Conservation (phyloP, 306 rosid genomes). For the Sophora flavescens region DNA sequence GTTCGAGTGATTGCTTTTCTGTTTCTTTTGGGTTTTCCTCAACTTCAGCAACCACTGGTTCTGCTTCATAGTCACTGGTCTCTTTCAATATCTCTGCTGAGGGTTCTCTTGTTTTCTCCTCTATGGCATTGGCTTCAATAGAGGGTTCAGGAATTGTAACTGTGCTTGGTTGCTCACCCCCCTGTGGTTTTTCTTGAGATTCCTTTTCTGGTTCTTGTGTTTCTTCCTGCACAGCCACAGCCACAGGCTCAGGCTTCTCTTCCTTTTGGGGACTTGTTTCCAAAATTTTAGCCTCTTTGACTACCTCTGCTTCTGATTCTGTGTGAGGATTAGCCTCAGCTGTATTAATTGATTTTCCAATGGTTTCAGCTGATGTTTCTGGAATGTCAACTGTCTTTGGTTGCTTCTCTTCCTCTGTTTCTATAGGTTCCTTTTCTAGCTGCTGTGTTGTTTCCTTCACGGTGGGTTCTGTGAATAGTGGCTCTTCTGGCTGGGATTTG, state of each 20-base stretch:
- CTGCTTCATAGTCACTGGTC: constrained; percentile 30
- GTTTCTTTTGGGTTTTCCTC: constrained; percentile 50
- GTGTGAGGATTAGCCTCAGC: constrained; percentile 27
- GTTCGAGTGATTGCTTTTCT: constrained; percentile 40
- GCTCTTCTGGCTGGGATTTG: constrained; percentile 32
- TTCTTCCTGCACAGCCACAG: constrained; percentile 10
- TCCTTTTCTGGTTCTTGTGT: constrained; percentile 43
- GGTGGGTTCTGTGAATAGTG: constrained; percentile 21
- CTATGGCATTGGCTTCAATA: constrained; percentile 34
- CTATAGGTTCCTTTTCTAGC: constrained; percentile 37
- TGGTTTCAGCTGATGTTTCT: constrained; percentile 39
- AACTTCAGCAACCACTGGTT: constrained; percentile 47
- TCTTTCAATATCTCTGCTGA: constrained; percentile 24
- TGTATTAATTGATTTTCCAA: constrained; percentile 17
- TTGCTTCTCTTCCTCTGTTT: constrained; percentile 48
- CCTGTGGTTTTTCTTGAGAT: constrained; percentile 9
- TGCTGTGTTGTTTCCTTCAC: constrained; percentile 45
- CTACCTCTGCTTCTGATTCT: constrained; percentile 38
- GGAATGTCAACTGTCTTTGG: constrained; percentile 46
- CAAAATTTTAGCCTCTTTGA: constrained; percentile 38
- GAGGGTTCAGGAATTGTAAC: constrained; percentile 36
- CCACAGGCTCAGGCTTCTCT: constrained; percentile 30
- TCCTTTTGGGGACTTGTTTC: constrained; percentile 33
- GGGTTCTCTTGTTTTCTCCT: constrained; percentile 32
- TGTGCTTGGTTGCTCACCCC: constrained; percentile 38